Evolutionary conservation across 1,284 basidiomycete genomes (phyloP).

Genomic region (Heterobasidion irregulare): DNA sequence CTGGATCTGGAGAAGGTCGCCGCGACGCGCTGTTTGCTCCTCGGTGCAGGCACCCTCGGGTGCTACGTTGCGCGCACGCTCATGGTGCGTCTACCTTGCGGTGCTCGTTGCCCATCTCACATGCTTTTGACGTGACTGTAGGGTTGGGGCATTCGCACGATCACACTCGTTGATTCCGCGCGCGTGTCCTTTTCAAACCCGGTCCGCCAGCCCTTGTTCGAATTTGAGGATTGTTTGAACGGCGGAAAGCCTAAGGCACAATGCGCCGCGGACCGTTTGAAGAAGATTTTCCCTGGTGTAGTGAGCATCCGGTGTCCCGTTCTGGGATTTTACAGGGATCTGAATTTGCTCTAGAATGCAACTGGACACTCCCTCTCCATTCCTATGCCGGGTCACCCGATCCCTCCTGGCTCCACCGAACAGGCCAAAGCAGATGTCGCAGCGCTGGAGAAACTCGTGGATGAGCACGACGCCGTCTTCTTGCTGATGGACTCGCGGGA

Average conservation of each 20-base stretch:
- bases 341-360: slow-evolving; percentile 49
- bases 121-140: slow-evolving; percentile 20
- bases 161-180: slow-evolving; percentile 88
- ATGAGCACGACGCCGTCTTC: slow-evolving; percentile 85
- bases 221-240: slow-evolving; percentile 89
- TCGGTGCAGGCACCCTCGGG: slow-evolving; percentile 94
- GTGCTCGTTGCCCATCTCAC: neutral
- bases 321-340: neutral
- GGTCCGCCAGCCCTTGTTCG: slow-evolving; percentile 92
- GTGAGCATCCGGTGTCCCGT: slow-evolving; percentile 37
- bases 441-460: slow-evolving; percentile 70
- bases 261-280: slow-evolving; percentile 83
- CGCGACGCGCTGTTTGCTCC: slow-evolving; percentile 71
- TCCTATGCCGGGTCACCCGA: slow-evolving; percentile 97
- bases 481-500: slow-evolving; percentile 98
- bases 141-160: slow-evolving; percentile 94
- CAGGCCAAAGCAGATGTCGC: slow-evolving; percentile 62
- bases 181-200: slow-evolving; percentile 96
- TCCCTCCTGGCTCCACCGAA: slow-evolving; percentile 47
- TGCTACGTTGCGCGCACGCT: slow-evolving; percentile 91
- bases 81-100: slow-evolving; percentile 48
- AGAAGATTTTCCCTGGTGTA: slow-evolving; percentile 88
- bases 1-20: slow-evolving; percentile 87
- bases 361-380: slow-evolving; percentile 72
- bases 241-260: slow-evolving; percentile 92